phyloP scores from a whole-genome alignment of 352 stramenopile species.

The Globisporangium nagaii region DNA sequence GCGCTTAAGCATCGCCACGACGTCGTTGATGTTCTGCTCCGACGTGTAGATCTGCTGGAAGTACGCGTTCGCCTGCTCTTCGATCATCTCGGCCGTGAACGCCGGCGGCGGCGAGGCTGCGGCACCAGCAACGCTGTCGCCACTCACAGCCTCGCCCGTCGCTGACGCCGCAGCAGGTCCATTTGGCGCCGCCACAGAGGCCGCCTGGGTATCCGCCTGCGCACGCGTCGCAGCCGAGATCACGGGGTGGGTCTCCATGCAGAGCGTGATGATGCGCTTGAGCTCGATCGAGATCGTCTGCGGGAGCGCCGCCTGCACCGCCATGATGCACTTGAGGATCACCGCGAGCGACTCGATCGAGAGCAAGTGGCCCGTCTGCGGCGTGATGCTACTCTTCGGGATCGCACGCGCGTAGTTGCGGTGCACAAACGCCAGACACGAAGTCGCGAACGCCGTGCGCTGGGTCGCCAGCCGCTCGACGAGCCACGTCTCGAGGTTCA shows the following conservation, averaged over 20 bases:
- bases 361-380: slow-evolving; percentile 70
- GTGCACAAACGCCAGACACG: slow-evolving; percentile 80
- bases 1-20: slow-evolving; percentile 98
- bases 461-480: slow-evolving; percentile 73
- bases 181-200: slow-evolving; percentile 13
- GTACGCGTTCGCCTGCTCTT: slow-evolving; percentile 97
- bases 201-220: slow-evolving; percentile 33
- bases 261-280: slow-evolving; percentile 76
- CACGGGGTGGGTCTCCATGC: slow-evolving; percentile 79
- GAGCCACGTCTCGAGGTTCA: slow-evolving; percentile 80
- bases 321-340: slow-evolving; percentile 81
- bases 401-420: slow-evolving; percentile 79
- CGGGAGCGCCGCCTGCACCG: slow-evolving; percentile 61
- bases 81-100: slow-evolving; percentile 94
- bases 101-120: slow-evolving; percentile 15
- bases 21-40: slow-evolving; percentile 97
- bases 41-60: slow-evolving; percentile 99
- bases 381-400: slow-evolving; percentile 77
- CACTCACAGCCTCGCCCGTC: not conserved
- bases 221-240: slow-evolving; percentile 63
- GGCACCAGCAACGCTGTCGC: slow-evolving; percentile 3
- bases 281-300: slow-evolving; percentile 72
- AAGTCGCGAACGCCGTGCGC: slow-evolving; percentile 80
- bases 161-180: not conserved
- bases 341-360: slow-evolving; percentile 81